Evolutionary conservation across 768 basidiomycete species (phyloP), one percentile per base, ranked within the genome.

Genomic region (Podaxis sp.): DNA sequence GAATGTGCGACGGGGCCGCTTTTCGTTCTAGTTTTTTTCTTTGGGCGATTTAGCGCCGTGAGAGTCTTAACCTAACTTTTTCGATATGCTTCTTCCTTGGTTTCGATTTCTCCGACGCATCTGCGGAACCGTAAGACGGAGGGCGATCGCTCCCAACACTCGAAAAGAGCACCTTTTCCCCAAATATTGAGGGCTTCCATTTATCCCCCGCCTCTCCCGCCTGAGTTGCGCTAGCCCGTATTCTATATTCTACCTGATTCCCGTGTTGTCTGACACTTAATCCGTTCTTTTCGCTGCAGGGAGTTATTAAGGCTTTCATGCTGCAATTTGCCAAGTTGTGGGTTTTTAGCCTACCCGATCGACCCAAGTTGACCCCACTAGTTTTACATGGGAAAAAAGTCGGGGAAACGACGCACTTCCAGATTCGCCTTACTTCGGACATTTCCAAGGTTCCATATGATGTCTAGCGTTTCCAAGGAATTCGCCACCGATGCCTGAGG

Each of bases 261-360:
- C 60, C 60, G 41, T 20, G 3, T 44, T 46, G 11, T 24, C n/a
- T 62, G 60, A 62, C 60, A 54, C 8, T 62, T 26, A 26, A 26
- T 49, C 60, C 54, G 54, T 28, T 40, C 48, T 62, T 17, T 56
- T 56, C 55, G 54, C 46, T 33, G 55, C 53, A 56, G 48, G 56
- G 50, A 36, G 30, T n/a, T 40, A 56, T 40, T 13, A n/a, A 15
- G 22, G 30, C 15, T 12, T 24, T 46, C 44, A 5, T 2, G 20
- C 24, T 15, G 17, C 40, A 20, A 20, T 55, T 6, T 15, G n/a
- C 33, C 22, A 13, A 4, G 20, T 59, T 50, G 51, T 22, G 33
- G 28, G 12, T 15, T 62, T 36, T 30, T 28, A 3, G 12, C 30
- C 20, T 30, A 37, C 15, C n/a, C 6, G 30, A 20, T 17, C 46